phyloP scores from a whole-genome alignment of 495 filamentous ascomycete genomes.

The Penicillium paxilli region DNA sequence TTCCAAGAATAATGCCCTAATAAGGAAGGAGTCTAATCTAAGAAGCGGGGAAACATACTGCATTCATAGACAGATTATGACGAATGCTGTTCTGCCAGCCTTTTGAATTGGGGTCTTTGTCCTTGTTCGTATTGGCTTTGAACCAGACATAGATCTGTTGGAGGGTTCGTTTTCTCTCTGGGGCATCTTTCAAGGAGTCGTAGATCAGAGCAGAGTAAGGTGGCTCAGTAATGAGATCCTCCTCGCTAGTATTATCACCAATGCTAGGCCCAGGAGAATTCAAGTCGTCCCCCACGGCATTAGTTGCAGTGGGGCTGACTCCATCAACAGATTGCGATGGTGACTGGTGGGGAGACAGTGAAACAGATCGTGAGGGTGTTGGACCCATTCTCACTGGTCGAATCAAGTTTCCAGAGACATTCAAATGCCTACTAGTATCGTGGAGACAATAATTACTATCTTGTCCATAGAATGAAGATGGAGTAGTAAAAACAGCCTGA shows the following conservation, averaged over 20 bases:
- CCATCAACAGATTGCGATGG: slow-evolving; percentile 23
- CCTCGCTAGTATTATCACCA: slow-evolving; percentile 25
- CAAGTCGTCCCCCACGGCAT: not conserved
- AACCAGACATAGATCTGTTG: slow-evolving; percentile 94
- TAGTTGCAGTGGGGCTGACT: slow-evolving; percentile 14
- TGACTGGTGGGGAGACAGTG: slow-evolving; percentile 15
- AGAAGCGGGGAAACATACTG: slow-evolving; percentile 54
- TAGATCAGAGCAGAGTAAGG: slow-evolving; percentile 88
- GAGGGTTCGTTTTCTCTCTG: slow-evolving; percentile 68
- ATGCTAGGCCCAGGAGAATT: slow-evolving; percentile 17
- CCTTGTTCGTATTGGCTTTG: slow-evolving; percentile 74
- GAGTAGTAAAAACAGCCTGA: not conserved
- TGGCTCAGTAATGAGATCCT: slow-evolving; percentile 45
- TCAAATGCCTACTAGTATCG: not conserved
- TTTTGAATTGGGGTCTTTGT: slow-evolving; percentile 58
- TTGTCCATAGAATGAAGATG: not conserved
- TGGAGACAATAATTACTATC: not conserved
- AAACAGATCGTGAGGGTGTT: slow-evolving; percentile 7
- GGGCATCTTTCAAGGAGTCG: slow-evolving; percentile 65
- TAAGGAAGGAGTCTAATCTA: not conserved
- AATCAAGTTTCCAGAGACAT: not conserved
- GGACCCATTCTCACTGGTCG: not conserved
- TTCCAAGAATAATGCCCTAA: not conserved
- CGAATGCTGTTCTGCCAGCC: slow-evolving; percentile 98
- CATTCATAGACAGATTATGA: slow-evolving; percentile 97